These are phyloP conservation scores for Phaeosphaeria sp. DNA, from an alignment of 2,329 filamentous ascomycete species.

Conservation along the genomic window DNA sequence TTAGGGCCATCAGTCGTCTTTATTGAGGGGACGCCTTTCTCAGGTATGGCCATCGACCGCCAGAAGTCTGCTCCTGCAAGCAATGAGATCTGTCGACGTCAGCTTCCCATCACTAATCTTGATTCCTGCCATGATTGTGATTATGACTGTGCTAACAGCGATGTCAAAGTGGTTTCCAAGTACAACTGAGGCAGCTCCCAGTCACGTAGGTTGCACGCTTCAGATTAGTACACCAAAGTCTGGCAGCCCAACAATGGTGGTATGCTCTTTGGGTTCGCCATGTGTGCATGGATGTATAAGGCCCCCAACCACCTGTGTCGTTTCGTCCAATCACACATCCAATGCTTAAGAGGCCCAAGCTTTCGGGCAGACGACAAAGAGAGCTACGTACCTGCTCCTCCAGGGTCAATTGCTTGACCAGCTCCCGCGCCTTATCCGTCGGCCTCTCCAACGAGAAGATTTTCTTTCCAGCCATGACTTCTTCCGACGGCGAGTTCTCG, in stretches of 20 bases:
- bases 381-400: slow-evolving; percentile 47
- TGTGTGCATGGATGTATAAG: background rate
- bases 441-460: slow-evolving; percentile 39
- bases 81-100: slow-evolving; percentile 44
- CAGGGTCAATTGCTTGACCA: slow-evolving; percentile 45
- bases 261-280: background rate
- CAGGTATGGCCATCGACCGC: slow-evolving; percentile 68
- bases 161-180: background rate
- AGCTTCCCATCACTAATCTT: slow-evolving; percentile 18
- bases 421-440: slow-evolving; percentile 42
- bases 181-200: background rate
- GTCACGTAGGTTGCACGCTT: background rate
- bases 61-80: slow-evolving; percentile 69
- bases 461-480: slow-evolving; percentile 43
- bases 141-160: slow-evolving; percentile 15
- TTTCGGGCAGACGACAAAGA: slow-evolving; percentile 7
- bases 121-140: slow-evolving; percentile 9
- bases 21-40: slow-evolving; percentile 68
- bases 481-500: slow-evolving; percentile 29
- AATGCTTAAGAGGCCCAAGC: background rate
- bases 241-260: background rate
- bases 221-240: background rate
- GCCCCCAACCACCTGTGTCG: background rate
- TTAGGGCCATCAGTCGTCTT: slow-evolving; percentile 74
- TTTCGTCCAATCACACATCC: background rate